Conservation (phyloP, 2,329 filamentous ascomycete species). For the Ustilaginoidea virens region DNA sequence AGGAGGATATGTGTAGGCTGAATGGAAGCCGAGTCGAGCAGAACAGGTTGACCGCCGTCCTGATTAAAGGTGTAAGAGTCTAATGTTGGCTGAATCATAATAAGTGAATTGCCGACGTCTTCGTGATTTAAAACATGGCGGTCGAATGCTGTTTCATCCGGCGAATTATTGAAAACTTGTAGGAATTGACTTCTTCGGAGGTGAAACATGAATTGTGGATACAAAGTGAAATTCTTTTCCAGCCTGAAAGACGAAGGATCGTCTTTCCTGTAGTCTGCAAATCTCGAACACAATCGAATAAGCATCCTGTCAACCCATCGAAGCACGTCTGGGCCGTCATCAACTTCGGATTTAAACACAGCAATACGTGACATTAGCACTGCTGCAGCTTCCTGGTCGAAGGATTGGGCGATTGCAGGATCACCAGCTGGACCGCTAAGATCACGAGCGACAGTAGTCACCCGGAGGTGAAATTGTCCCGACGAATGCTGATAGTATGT, state of each 20-base stretch:
- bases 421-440: constrained; percentile 89
- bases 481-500: constrained; percentile 98
- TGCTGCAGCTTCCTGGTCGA: constrained; percentile 94
- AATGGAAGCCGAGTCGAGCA: constrained; percentile 91
- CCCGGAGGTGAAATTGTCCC: constrained; percentile 87
- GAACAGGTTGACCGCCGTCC: constrained; percentile 81
- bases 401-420: constrained; percentile 87
- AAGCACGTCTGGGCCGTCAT: constrained; percentile 94
- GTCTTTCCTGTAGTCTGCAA: constrained; percentile 96
- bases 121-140: constrained; percentile 94
- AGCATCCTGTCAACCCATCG: constrained; percentile 98
- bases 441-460: constrained; percentile 84
- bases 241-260: constrained; percentile 92
- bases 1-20: constrained; percentile 87
- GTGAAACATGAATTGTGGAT: constrained; percentile 99
- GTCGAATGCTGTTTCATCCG: constrained; percentile 98
- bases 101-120: constrained; percentile 86
- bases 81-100: constrained; percentile 97
- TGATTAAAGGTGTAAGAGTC: constrained; percentile 97
- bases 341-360: constrained; percentile 96
- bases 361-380: constrained; percentile 99
- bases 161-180: constrained; percentile 98
- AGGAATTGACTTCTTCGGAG: constrained; percentile 91
- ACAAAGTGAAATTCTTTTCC: constrained; percentile 98
- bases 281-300: constrained; percentile 87